Evolutionary conservation across 192 early-diverging fungal species (phyloP).

Genomic region (Linderina pennispora): DNA sequence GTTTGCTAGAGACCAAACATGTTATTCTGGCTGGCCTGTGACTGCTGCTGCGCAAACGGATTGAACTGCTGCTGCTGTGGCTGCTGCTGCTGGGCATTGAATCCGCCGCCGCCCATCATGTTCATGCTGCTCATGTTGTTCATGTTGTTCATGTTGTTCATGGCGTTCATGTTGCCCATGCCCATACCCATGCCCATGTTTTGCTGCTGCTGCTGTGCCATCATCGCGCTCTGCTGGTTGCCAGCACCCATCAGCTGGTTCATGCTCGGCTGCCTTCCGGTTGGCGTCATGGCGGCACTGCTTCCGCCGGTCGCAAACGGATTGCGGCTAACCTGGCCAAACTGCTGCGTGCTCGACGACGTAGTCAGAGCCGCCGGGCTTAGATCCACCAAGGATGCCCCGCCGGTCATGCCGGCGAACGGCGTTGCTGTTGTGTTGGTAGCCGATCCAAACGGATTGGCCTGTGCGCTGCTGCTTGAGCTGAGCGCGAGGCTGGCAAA

Average conservation of each 20-base stretch:
- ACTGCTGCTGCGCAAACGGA: conserved; percentile 12
- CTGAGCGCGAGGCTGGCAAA: conserved; percentile 50
- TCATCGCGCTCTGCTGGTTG: too few species aligned
- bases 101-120: too few species aligned
- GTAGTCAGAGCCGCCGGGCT: conserved; percentile 21
- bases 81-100: conserved; percentile 6
- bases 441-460: conserved; percentile 28
- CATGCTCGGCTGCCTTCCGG: conserved; percentile 21
- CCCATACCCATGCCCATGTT: conserved; percentile 5
- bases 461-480: conserved; percentile 6
- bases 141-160: conserved; percentile 15
- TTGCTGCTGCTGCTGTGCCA: conserved; percentile 3
- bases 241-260: conserved; percentile 48
- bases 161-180: conserved; percentile 9
- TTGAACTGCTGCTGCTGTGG: not conserved
- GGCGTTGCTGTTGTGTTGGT: conserved; percentile 1
- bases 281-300: not conserved
- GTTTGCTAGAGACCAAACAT: conserved; percentile 27
- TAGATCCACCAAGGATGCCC: conserved; percentile 34
- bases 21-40: conserved; percentile 30
- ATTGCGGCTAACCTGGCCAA: conserved; percentile 43
- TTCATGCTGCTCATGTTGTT: conserved; percentile 1
- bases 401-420: conserved; percentile 11
- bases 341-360: conserved; percentile 25
- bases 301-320: conserved; percentile 33